A percentile compares a stretch with the other conserved stretches of the same genome.
Conservation (phyloP, 371 early-diverging fungal genomes). For the Synchytrium microbalum region DNA sequence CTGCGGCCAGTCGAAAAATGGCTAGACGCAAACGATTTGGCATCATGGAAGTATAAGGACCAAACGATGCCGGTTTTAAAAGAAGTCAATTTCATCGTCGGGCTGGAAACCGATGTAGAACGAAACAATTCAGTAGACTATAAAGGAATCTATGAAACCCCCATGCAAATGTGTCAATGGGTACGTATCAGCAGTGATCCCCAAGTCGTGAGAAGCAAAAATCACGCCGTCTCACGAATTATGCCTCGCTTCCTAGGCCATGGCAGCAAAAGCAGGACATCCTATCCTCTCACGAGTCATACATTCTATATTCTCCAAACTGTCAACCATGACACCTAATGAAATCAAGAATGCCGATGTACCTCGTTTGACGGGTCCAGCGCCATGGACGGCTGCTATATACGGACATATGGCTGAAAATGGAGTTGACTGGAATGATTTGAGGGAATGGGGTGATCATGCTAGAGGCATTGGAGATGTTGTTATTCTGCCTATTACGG, state of each 20-base stretch:
- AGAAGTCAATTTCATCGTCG: not conserved
- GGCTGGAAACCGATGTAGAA: not conserved
- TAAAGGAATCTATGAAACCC: not conserved
- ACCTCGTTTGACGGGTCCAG: not conserved
- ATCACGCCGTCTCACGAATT: too few species aligned
- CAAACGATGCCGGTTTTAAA: not conserved
- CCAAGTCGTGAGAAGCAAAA: too few species aligned
- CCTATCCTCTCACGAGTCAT: too few species aligned
- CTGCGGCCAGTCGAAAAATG: not conserved
- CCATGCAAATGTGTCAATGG: not conserved
- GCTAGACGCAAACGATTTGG: not conserved
- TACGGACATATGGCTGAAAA: not conserved
- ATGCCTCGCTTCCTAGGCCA: too few species aligned
- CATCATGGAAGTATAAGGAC: not conserved
- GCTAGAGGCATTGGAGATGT: not conserved
- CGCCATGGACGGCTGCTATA: not conserved
- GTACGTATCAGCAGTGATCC: too few species aligned
- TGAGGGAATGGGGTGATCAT: not conserved
- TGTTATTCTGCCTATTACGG: not conserved
- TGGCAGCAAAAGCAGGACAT: too few species aligned
- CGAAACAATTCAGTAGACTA: not conserved
- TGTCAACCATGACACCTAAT: too few species aligned
- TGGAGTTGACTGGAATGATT: not conserved
- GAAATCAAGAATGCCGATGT: not conserved
- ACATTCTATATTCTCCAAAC: too few species aligned